Evolutionary conservation across 1,284 basidiomycete genomes (phyloP).

Genomic region (Leucoagaricus sp.): DNA sequence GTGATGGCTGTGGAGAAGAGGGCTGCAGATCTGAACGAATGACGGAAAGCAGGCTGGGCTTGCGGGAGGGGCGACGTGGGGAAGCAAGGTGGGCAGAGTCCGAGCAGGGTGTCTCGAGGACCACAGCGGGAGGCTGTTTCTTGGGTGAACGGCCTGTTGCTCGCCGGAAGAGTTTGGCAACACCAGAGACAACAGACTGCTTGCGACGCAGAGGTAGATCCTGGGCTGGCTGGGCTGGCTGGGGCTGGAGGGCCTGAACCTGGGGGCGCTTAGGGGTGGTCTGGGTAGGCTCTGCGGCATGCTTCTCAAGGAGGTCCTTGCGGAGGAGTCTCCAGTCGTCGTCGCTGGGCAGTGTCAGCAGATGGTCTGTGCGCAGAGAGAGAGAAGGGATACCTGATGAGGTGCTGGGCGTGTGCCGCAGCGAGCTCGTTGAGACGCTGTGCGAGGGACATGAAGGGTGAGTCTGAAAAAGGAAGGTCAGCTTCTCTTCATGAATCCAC

Average conservation of each 20-base stretch:
- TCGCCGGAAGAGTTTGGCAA: constrained; percentile 59
- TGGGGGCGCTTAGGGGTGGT: constrained; percentile 16
- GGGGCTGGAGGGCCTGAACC: background rate
- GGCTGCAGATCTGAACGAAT: constrained; percentile 2
- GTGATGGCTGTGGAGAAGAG: constrained; percentile 14
- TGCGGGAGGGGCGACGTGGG: constrained; percentile 13
- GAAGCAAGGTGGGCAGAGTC: constrained; percentile 15
- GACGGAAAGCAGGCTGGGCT: constrained; percentile 9
- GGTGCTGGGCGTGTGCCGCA: constrained; percentile 40
- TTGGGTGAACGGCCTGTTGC: constrained; percentile 34
- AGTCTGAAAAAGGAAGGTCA: constrained; percentile 13
- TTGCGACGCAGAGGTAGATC: constrained; percentile 39
- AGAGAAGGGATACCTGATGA: constrained; percentile 37
- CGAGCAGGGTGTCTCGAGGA: too few species aligned
- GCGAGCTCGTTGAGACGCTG: constrained; percentile 46
- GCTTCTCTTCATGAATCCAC: constrained; percentile 54
- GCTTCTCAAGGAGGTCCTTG: constrained; percentile 45
- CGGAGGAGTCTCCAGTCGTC: constrained; percentile 51
- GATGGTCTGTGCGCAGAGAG: background rate
- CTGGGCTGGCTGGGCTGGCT: constrained; percentile 29
- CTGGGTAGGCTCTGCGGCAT: constrained; percentile 23
- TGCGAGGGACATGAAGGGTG: constrained; percentile 33
- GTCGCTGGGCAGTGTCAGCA: constrained; percentile 33
- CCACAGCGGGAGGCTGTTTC: constrained; percentile 1
- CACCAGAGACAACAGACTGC: constrained; percentile 47